These are phyloP conservation scores for Hypoxylon cercidicola DNA, from an alignment of 495 filamentous ascomycete species.

Conservation along the genomic window DNA sequence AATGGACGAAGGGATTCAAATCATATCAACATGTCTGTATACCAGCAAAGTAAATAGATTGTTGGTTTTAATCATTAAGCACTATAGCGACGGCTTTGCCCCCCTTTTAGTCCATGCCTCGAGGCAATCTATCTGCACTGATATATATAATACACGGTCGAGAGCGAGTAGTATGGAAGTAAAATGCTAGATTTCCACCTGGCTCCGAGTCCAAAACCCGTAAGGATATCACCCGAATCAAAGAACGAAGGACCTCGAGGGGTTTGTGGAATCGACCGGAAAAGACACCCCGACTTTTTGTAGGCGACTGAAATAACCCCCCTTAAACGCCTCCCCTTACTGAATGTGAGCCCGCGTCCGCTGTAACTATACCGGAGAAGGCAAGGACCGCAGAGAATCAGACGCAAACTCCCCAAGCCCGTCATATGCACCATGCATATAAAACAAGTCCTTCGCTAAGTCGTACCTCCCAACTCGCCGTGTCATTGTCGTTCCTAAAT, in stretches of 20 bases:
- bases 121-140: constrained; percentile 46
- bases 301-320: constrained; percentile 23
- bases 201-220: constrained; percentile 28
- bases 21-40: not conserved
- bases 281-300: constrained; percentile 23
- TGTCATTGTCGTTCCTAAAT: constrained; percentile 17
- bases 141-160: constrained; percentile 41
- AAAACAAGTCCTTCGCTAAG: constrained; percentile 21
- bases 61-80: constrained; percentile 26
- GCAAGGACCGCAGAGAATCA: constrained; percentile 29
- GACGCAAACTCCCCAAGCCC: constrained; percentile 16
- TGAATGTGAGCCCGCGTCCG: constrained; percentile 21
- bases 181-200: constrained; percentile 12
- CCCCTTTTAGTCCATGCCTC: constrained; percentile 35
- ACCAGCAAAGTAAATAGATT: not conserved
- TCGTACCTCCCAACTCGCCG: constrained; percentile 24
- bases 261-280: constrained; percentile 5
- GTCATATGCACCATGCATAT: constrained; percentile 36
- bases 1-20: too few species aligned
- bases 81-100: constrained; percentile 28
- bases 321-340: constrained; percentile 27
- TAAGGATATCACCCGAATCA: constrained; percentile 40
- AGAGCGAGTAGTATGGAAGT: constrained; percentile 20
- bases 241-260: constrained; percentile 32
- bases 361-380: constrained; percentile 9